Evolutionary conservation across 768 basidiomycete species (phyloP).

Genomic region (Strobilomyces echinocephalus): DNA sequence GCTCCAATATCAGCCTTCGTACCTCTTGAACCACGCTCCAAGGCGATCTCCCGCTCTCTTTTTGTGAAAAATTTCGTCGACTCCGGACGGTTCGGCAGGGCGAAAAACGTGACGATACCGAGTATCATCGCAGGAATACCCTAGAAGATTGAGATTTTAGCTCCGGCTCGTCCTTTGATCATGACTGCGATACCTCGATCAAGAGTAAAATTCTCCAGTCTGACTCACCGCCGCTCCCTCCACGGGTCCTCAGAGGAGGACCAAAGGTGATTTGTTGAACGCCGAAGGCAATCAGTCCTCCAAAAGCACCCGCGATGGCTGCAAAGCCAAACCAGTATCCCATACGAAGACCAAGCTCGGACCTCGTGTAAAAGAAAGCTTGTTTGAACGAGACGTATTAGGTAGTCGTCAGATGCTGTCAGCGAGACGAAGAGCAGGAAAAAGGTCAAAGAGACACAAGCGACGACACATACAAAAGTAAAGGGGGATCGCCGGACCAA

Average conservation of each 20-base stretch:
- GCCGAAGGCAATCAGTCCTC: constrained; percentile 79
- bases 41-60: constrained; percentile 52
- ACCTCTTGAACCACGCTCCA: constrained; percentile 64
- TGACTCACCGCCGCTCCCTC: constrained; percentile 27
- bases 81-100: constrained; percentile 70
- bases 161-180: background rate
- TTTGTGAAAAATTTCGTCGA: constrained; percentile 53
- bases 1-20: constrained; percentile 63
- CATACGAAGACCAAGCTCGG: constrained; percentile 70
- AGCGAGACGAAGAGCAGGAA: background rate
- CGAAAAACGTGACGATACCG: constrained; percentile 49
- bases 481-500: constrained; percentile 71
- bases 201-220: constrained; percentile 53
- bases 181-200: constrained; percentile 48
- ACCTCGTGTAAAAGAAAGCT: constrained; percentile 77
- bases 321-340: constrained; percentile 85
- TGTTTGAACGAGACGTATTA: background rate
- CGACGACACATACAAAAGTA: constrained; percentile 58
- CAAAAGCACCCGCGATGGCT: constrained; percentile 79
- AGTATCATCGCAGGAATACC: constrained; percentile 65
- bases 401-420: background rate
- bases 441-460: background rate
- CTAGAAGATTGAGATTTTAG: constrained; percentile 27
- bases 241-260: constrained; percentile 16
- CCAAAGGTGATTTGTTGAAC: constrained; percentile 60